These are phyloP conservation scores for Botryotinia convoluta DNA, from an alignment of 2,329 filamentous ascomycete genomes.

Conservation along the genomic window DNA sequence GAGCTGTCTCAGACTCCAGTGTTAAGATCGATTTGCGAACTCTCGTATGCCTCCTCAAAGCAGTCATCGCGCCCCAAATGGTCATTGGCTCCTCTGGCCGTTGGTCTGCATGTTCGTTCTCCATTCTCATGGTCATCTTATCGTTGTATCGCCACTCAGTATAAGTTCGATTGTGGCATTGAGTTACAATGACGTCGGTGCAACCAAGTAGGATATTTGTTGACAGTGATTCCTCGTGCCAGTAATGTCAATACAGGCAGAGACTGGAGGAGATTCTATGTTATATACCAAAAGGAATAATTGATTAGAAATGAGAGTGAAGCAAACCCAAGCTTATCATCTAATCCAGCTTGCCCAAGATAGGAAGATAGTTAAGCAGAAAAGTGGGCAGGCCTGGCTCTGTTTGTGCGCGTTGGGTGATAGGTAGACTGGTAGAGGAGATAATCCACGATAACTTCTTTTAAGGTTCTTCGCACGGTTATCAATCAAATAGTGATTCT, in stretches of 20 bases:
- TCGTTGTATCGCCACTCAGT: neutral
- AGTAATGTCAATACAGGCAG: neutral
- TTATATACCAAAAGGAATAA: neutral
- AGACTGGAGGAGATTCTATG: neutral
- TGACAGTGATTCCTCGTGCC: neutral
- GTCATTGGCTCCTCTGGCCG: slow-evolving; percentile 7
- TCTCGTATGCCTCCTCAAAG: slow-evolving; percentile 29
- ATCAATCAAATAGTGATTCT: neutral
- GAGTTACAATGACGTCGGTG: neutral
- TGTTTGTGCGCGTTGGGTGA: neutral
- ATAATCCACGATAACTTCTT: neutral
- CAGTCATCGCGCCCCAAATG: slow-evolving; percentile 31
- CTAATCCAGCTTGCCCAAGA: neutral
- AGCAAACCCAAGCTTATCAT: neutral
- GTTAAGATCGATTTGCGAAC: slow-evolving; percentile 17
- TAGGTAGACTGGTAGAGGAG: neutral
- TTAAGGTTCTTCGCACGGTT: neutral
- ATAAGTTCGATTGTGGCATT: slow-evolving; percentile 11
- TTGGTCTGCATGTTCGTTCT: slow-evolving; percentile 7
- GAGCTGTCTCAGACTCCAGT: slow-evolving; percentile 24
- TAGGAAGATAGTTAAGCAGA: neutral
- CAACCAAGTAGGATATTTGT: neutral
- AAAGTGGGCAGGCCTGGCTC: neutral
- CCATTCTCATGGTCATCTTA: slow-evolving; percentile 12
- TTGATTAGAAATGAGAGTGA: neutral